phyloP scores from a whole-genome alignment of 2,329 filamentous ascomycete species.

The Penicillium nordicum region DNA sequence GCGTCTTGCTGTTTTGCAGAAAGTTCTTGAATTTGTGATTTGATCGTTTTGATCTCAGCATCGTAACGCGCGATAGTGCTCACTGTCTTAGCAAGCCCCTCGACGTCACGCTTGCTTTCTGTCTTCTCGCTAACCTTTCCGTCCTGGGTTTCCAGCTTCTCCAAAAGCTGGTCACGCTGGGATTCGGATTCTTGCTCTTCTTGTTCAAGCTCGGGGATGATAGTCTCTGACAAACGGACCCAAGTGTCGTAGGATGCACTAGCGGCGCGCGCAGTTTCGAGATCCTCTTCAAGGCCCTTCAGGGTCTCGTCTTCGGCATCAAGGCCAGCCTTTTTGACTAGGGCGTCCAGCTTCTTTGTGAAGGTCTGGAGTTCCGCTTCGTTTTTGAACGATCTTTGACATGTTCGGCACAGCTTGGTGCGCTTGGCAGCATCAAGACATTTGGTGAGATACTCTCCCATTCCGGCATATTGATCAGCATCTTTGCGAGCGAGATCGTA shows the following conservation, averaged over 20 bases:
- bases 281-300: constrained; percentile 58
- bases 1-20: constrained; percentile 70
- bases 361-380: constrained; percentile 61
- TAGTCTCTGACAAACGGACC: constrained; percentile 61
- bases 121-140: constrained; percentile 59
- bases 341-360: constrained; percentile 61
- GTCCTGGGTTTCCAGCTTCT: constrained; percentile 66
- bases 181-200: constrained; percentile 61
- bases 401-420: constrained; percentile 73
- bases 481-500: constrained; percentile 59
- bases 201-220: constrained; percentile 66
- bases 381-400: constrained; percentile 64
- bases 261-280: constrained; percentile 61
- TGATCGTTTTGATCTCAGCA: constrained; percentile 67
- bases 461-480: constrained; percentile 62
- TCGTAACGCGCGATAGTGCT: constrained; percentile 69
- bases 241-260: constrained; percentile 71
- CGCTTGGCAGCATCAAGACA: constrained; percentile 64
- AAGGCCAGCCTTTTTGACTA: constrained; percentile 50
- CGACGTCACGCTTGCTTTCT: constrained; percentile 68
- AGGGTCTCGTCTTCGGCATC: constrained; percentile 62
- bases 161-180: constrained; percentile 59
- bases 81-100: constrained; percentile 72
- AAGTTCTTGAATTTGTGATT: constrained; percentile 71
- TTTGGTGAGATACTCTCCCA: constrained; percentile 68